phyloP scores from a whole-genome alignment of 352 stramenopile genomes.

The Pythium biforme region DNA sequence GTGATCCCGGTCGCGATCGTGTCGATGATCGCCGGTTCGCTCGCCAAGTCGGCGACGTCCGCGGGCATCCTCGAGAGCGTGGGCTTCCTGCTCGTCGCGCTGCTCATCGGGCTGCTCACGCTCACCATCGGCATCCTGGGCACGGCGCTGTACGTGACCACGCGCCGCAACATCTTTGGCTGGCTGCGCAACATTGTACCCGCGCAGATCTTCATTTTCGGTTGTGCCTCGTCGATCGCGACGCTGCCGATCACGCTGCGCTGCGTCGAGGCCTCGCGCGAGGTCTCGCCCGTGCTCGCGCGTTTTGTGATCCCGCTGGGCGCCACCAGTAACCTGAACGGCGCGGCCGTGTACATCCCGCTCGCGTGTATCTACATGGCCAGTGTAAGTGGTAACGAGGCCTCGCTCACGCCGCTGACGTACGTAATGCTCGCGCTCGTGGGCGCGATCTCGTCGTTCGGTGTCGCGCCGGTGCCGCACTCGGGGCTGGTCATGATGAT shows the following conservation, averaged over 20 bases:
- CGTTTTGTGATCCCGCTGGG: constrained; percentile 67
- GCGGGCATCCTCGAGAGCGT: constrained; percentile 45
- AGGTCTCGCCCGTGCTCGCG: constrained; percentile 55
- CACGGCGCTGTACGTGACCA: constrained; percentile 54
- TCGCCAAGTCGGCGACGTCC: constrained; percentile 48
- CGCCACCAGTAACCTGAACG: constrained; percentile 70
- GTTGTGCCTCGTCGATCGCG: constrained; percentile 77
- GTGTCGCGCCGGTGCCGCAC: constrained; percentile 69
- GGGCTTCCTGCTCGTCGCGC: constrained; percentile 42
- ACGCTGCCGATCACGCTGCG: constrained; percentile 75
- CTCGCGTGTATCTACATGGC: constrained; percentile 73
- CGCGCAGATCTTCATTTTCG: constrained; percentile 73
- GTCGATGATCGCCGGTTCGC: constrained; percentile 67
- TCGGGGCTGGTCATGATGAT: constrained; percentile 75
- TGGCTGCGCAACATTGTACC: constrained; percentile 68
- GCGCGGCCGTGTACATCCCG: constrained; percentile 71
- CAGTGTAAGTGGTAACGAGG: constrained; percentile 53
- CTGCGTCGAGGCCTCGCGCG: constrained; percentile 59
- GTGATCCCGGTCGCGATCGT: constrained; percentile 72
- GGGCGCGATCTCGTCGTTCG: constrained; percentile 61
- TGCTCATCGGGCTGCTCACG: constrained; percentile 42
- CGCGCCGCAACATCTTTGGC: constrained; percentile 55
- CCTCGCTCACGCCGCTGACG: constrained; percentile 45
- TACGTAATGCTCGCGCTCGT: constrained; percentile 68
- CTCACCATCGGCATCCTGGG: constrained; percentile 57